Evolutionary conservation across 495 filamentous ascomycete genomes (phyloP).

Genomic region (Aeminium ludgeri): DNA sequence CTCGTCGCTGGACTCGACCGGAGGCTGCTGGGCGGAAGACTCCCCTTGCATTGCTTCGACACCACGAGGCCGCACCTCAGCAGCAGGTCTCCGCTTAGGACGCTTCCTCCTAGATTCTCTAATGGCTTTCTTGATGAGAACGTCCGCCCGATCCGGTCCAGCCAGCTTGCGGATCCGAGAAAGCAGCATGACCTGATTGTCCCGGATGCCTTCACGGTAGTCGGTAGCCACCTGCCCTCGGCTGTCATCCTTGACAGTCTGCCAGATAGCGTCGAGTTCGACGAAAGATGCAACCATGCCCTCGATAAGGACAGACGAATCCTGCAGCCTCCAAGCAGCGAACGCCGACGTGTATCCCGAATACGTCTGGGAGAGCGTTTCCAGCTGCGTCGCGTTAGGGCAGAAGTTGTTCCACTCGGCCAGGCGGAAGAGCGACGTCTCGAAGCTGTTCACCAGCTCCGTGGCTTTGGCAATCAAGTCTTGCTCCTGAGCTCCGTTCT

Average conservation of each 20-base stretch:
- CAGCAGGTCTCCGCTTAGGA: slow-evolving; percentile 49
- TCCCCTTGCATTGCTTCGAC: slow-evolving; percentile 1
- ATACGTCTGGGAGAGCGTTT: slow-evolving; percentile 51
- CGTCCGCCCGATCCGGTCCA: slow-evolving; percentile 63
- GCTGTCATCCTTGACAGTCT: slow-evolving; percentile 81
- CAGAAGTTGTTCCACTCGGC: slow-evolving; percentile 20
- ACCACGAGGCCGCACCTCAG: slow-evolving; percentile 50
- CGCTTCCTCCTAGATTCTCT: slow-evolving; percentile 58
- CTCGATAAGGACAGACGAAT: slow-evolving; percentile 75
- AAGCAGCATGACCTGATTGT: slow-evolving; percentile 81
- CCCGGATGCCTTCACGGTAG: slow-evolving; percentile 79
- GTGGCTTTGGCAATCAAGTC: slow-evolving; percentile 78
- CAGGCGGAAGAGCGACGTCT: slow-evolving; percentile 47
- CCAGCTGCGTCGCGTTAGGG: slow-evolving; percentile 29
- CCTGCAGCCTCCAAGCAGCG: slow-evolving; percentile 84
- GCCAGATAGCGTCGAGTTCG: slow-evolving; percentile 88
- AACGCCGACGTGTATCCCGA: slow-evolving; percentile 80
- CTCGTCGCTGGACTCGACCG: slow-evolving; percentile 16
- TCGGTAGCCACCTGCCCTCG: slow-evolving; percentile 74
- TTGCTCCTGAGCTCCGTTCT: slow-evolving; percentile 70
- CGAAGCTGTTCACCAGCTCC: slow-evolving; percentile 68
- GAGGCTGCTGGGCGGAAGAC: slow-evolving; percentile 14
- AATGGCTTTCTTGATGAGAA: slow-evolving; percentile 67
- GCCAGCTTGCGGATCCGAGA: slow-evolving; percentile 80
- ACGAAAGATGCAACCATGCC: slow-evolving; percentile 94